Evolutionary conservation across 2,329 filamentous ascomycete genomes (phyloP).

Genomic region (Ophiostoma montium): DNA sequence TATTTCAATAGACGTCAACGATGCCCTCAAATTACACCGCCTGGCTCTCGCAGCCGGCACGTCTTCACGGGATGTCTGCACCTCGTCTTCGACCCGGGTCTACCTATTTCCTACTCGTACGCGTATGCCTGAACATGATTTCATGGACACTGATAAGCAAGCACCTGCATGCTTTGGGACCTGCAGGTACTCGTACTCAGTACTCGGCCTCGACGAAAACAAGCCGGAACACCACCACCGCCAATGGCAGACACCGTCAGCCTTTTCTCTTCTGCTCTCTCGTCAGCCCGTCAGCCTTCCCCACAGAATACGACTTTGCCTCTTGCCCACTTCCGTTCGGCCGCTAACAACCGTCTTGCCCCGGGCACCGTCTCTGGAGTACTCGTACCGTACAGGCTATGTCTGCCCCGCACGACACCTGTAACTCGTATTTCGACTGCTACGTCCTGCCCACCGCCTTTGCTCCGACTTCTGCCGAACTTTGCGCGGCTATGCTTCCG

Average conservation of each 20-base stretch:
- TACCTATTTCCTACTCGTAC: too few relatives aligned
- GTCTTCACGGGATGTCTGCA: too few relatives aligned
- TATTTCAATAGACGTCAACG: too few relatives aligned
- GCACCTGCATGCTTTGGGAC: not conserved
- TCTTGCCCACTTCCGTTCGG: slow-evolving; percentile 6
- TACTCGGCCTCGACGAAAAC: slow-evolving; percentile 5
- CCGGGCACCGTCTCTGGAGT: not conserved
- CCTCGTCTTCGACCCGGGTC: too few relatives aligned
- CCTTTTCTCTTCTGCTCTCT: not conserved
- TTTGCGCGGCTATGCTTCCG: not conserved
- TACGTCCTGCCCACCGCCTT: not conserved
- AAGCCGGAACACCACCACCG: slow-evolving; percentile 3
- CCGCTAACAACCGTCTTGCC: slow-evolving; percentile 5
- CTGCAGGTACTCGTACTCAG: too few relatives aligned
- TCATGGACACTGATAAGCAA: not conserved
- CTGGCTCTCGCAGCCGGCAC: too few relatives aligned
- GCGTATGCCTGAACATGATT: not conserved
- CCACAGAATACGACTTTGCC: slow-evolving; percentile 6
- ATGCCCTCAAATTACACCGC: too few relatives aligned
- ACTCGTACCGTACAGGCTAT: too few relatives aligned
- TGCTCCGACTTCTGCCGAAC: slow-evolving; percentile 7
- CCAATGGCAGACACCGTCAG: not conserved
- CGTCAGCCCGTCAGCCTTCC: not conserved
- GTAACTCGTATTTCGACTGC: not conserved
- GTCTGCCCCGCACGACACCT: not conserved